Base-by-base conservation (phyloP, 495 filamentous ascomycete species). In the Lasiosphaeria ovina region DNA sequence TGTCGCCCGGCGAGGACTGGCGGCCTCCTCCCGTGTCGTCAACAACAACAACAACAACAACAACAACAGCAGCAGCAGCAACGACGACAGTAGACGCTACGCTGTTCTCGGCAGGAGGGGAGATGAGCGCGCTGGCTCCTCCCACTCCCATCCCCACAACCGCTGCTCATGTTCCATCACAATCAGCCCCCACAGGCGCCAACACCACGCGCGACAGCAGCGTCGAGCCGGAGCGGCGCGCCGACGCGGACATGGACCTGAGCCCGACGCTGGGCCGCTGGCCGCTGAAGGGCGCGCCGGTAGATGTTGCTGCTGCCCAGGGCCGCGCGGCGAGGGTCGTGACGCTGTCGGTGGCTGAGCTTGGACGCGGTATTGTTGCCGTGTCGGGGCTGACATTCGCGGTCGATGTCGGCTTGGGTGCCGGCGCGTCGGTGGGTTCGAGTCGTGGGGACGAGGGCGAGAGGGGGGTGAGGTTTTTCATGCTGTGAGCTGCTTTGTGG, bases 251-350 rank as follows among this genome's bases (percentile, higher is more conserved):
- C n/a, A 72, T 72, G 69, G 33, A 65, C 1, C 34, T 59, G 1
- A 68, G 69, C 52, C 69, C 69, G 0, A 65, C 69, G 10, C 62
- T 69, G 14, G 69, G 69, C 4, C 51, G 54, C 31, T 70, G 69
- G 69, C 35, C 35, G 42, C 8, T 32, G 2, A 44, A 14, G 16
- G 38, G 17, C 11, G 31, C 14, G 10, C 16, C 1, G 3, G 17
- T 34, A 42, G 40, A 11, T 54, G n/a, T 24, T 24, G 44, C 17
- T 24, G 44, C 17, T 24, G 34, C n/a, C 2, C 17, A 54, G 10
- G 38, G 33, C 11, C 44, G 12, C 16, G 44, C 44, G 4, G 5
- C 44, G 12, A 14, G 14, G 38, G 38, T 8, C 7, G 12, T 9
- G 44, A 47, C 6, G 12, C 16, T 55, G 59, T 42, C 31, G 3